Base-by-base conservation (phyloP, 1,139 yeast species). In the Suhomyces terraborum region DNA sequence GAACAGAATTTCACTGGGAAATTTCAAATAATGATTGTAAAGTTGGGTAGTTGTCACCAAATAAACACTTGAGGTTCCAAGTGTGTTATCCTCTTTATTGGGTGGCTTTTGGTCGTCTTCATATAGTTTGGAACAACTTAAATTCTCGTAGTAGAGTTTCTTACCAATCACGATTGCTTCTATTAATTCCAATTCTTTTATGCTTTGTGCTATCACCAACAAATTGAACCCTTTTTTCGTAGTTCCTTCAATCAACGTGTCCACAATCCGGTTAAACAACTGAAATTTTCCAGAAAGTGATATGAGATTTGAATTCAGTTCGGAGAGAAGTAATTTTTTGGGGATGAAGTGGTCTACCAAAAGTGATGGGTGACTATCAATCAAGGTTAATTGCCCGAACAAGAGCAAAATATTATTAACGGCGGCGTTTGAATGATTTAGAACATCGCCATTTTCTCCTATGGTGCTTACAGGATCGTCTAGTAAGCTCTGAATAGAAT, bases 341-440 rank as follows among this genome's bases (percentile, higher is more conserved):
- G 93, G 88, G 55, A 84, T 80, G 52, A 80, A 84, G 57, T 85
- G 93, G 52, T 84, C 87, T 24, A 84, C 89, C 29, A 84, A 56
- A 32, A 84, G 62, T 28, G 84, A 79, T 1, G 91, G 88, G 56
- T 85, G 89, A 51, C 76, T 79, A 3, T 75, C 67, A 0, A 82
- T 65, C 14, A 74, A 69, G 23, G 67, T 56, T 8, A 82, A 56
- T 51, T 79, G 82, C 8, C 76, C 73, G 38, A 72, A 69, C 20
- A 84, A 64, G 31, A 81, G 55, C 12, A 50, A 47, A 5, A 59
- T 40, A 24, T 47, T 51, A 25, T 56, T 57, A 34, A 38, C 46
- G n/a, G 22, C 19, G n/a, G 4, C 18, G 23, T 7, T 17, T 10
- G 17, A n/a, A 2, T 13, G 24, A 8, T 16, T 16, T 10, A 17